Conservation (phyloP, 108 stramenopile genomes). For the Poteriospumella lacustris region DNA sequence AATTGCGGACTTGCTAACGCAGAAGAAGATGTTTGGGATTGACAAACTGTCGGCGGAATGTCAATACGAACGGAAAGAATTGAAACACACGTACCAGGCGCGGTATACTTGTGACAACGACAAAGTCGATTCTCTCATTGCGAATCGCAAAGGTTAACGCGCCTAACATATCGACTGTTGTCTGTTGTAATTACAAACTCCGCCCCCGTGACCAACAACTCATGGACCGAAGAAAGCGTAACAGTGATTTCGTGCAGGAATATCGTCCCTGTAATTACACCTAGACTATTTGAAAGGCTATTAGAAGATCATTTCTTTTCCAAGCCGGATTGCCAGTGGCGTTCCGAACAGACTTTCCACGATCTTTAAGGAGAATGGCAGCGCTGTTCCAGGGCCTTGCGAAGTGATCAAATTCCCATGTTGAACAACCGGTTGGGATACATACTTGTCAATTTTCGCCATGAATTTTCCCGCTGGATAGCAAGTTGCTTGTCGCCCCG, state of each 20-base stretch:
- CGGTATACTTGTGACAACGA: too few relatives aligned
- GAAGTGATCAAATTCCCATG: constrained; percentile 25
- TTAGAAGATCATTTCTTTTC: constrained; percentile 40
- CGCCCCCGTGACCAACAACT: too few relatives aligned
- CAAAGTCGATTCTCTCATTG: too few relatives aligned
- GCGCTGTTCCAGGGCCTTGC: constrained; percentile 1
- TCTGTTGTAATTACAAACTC: too few relatives aligned
- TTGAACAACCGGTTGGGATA: constrained; percentile 58
- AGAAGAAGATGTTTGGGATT: neutral
- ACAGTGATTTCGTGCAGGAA: too few relatives aligned
- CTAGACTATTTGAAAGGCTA: neutral
- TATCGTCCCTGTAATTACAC: too few relatives aligned
- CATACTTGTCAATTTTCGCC: constrained; percentile 52
- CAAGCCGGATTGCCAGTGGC: constrained; percentile 49
- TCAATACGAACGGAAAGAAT: neutral
- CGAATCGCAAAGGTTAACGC: too few relatives aligned
- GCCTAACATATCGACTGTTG: too few relatives aligned
- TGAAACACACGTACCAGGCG: too few relatives aligned
- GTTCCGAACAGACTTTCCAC: constrained; percentile 53
- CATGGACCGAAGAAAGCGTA: too few relatives aligned
- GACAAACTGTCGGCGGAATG: neutral
- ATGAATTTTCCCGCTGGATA: constrained; percentile 74
- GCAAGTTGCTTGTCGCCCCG: constrained; percentile 67
- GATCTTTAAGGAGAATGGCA: constrained; percentile 63
- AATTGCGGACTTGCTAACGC: neutral